Conservation (phyloP, 179 eudicot genomes). For the Heliamphora ciliata region DNA sequence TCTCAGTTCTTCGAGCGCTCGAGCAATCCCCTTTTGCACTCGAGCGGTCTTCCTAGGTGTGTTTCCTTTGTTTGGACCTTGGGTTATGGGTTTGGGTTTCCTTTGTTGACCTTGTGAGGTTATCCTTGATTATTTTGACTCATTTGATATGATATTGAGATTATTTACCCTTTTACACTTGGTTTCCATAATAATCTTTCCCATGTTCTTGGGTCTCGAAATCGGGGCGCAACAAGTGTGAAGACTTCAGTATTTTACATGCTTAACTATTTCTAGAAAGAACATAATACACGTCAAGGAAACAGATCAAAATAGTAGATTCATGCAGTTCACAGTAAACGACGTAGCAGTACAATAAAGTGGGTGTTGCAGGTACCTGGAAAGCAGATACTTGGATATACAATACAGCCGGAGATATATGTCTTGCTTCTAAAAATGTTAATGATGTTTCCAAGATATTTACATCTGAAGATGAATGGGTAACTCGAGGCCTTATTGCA, state of each 20-base stretch:
- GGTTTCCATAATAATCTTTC: too few species aligned
- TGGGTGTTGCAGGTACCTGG: conserved; percentile 46
- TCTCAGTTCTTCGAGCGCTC: too few species aligned
- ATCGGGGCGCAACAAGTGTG: too few species aligned
- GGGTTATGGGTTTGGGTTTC: too few species aligned
- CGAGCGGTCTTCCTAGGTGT: too few species aligned
- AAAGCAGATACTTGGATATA: conserved; percentile 76
- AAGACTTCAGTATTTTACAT: background rate
- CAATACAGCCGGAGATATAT: conserved; percentile 59
- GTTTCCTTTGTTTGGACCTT: too few species aligned
- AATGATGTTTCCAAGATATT: conserved; percentile 33
- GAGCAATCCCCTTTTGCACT: too few species aligned
- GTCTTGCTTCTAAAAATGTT: conserved; percentile 61
- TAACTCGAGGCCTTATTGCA: conserved; percentile 79
- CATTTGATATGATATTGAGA: too few species aligned
- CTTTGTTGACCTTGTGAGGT: too few species aligned
- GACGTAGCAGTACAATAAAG: background rate
- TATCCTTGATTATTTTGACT: too few species aligned
- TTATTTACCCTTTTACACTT: too few species aligned
- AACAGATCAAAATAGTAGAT: background rate
- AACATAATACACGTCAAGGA: background rate
- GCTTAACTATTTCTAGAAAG: background rate
- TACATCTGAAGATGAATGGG: conserved; percentile 58
- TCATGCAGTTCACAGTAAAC: background rate
- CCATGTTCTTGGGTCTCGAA: too few species aligned